phyloP scores from a whole-genome alignment of 176 grass and related monocot genomes.

The Triticum turgidum region DNA sequence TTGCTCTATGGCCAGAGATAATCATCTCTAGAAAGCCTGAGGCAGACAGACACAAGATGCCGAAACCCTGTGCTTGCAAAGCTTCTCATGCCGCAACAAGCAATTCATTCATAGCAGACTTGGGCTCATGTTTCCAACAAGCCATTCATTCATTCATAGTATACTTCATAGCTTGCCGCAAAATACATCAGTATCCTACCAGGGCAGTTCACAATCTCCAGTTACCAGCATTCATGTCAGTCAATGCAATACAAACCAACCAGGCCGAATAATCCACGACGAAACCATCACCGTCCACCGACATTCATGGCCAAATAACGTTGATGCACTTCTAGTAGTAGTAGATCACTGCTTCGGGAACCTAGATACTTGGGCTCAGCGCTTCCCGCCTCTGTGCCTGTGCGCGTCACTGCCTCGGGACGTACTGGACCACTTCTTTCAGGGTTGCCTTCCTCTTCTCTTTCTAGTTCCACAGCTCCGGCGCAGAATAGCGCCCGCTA shows the following conservation, averaged over 20 bases:
- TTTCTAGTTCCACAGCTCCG: slow-evolving; percentile 40
- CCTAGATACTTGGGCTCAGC: neutral
- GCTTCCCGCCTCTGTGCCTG: slow-evolving; percentile 6
- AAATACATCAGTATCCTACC: neutral
- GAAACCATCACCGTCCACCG: neutral
- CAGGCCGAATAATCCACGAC: neutral
- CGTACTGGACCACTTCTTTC: slow-evolving; percentile 17
- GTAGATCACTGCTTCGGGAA: neutral
- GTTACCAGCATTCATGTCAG: neutral
- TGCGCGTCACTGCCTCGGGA: slow-evolving; percentile 3
- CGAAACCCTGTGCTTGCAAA: no score
- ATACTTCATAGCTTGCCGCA: neutral
- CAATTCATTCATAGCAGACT: no score
- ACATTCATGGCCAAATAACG: neutral
- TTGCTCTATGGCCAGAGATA: neutral
- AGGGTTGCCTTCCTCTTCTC: slow-evolving; percentile 1
- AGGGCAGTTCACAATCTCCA: neutral
- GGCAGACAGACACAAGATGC: no score
- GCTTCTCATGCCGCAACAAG: no score
- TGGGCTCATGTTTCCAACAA: no score
- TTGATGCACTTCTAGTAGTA: no score
- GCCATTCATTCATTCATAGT: no score
- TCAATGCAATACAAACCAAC: neutral
- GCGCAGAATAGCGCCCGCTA: slow-evolving; percentile 30
- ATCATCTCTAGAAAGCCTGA: no score